Evolutionary conservation across 805 yeast genomes (phyloP).

Genomic region (Metschnikowia chrysomelidarum): DNA sequence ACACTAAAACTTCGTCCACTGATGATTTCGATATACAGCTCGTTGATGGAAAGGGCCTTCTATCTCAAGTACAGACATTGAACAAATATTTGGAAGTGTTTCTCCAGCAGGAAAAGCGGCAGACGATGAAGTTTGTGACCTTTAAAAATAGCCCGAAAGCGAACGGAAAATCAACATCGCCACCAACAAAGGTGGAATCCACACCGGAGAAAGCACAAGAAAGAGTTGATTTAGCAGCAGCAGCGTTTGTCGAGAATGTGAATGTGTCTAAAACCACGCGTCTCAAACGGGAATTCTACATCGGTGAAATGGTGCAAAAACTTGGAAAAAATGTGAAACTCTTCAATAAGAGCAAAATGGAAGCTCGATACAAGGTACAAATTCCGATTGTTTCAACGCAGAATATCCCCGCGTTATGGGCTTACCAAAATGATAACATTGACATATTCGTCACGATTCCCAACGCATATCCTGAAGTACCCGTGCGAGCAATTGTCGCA

Average conservation of each 20-base stretch:
- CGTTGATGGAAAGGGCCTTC: slow-evolving; percentile 49
- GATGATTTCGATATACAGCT: slow-evolving; percentile 27
- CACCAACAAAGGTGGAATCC: not conserved
- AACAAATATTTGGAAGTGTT: slow-evolving; percentile 59
- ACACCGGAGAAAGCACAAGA: slow-evolving; percentile 3
- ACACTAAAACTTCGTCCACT: slow-evolving; percentile 18
- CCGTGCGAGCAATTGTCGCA: slow-evolving; percentile 24
- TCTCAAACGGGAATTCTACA: slow-evolving; percentile 9
- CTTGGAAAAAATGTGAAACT: slow-evolving; percentile 25
- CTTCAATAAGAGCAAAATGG: slow-evolving; percentile 25
- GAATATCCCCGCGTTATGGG: slow-evolving; percentile 31
- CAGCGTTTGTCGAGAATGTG: slow-evolving; percentile 2
- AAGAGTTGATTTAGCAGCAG: slow-evolving; percentile 8
- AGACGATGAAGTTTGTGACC: slow-evolving; percentile 60
- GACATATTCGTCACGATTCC: slow-evolving; percentile 37
- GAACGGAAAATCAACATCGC: slow-evolving; percentile 2
- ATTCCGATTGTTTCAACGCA: slow-evolving; percentile 25
- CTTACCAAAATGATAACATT: slow-evolving; percentile 18
- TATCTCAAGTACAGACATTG: slow-evolving; percentile 53
- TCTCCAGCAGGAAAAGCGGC: slow-evolving; percentile 56
- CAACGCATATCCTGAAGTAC: slow-evolving; percentile 29
- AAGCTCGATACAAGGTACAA: slow-evolving; percentile 31
- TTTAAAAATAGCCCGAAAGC: slow-evolving; percentile 14
- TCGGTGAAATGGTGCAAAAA: slow-evolving; percentile 30
- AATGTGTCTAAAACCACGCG: slow-evolving; percentile 8